Evolutionary conservation across 176 grass and related monocot species (phyloP).

Genomic region (Hordeum marinum): DNA sequence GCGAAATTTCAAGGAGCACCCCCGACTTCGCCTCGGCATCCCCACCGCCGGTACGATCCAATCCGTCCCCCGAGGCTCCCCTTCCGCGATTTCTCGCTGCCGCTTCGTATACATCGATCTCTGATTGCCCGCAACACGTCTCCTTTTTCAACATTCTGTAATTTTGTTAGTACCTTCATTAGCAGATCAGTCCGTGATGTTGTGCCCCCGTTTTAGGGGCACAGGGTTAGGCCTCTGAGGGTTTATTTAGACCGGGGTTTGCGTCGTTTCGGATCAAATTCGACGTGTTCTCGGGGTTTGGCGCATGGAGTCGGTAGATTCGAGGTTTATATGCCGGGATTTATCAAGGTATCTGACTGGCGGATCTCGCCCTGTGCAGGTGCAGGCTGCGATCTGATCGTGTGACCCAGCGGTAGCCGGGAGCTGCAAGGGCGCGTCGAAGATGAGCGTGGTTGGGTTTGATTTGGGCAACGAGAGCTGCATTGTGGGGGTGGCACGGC

Average conservation of each 20-base stretch:
- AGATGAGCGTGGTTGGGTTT: slow-evolving; percentile 92
- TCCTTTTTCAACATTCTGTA: background rate
- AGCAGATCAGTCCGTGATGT: background rate
- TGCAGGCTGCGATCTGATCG: background rate
- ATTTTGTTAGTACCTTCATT: background rate
- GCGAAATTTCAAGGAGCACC: background rate
- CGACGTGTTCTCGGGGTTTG: background rate
- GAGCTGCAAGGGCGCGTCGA: background rate
- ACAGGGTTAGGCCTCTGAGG: background rate
- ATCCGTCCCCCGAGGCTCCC: background rate
- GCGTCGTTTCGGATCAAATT: background rate
- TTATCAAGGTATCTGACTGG: background rate
- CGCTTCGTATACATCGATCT: background rate
- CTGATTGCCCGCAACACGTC: background rate
- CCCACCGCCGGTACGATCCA: slow-evolving; percentile 13
- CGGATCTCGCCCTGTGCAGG: slow-evolving; percentile 26
- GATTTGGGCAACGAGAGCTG: slow-evolving; percentile 84
- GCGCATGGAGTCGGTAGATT: background rate
- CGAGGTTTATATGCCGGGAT: background rate
- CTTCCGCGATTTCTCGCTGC: background rate
- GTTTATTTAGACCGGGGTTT: background rate
- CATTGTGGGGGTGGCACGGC: slow-evolving; percentile 81
- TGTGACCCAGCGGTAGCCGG: background rate
- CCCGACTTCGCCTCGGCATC: background rate
- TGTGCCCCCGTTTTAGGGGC: background rate